A percentile compares a stretch with the other conserved stretches of the same genome.
Evolutionary conservation across 495 filamentous ascomycete genomes (phyloP).

Genomic region (Aspergillus baeticus): DNA sequence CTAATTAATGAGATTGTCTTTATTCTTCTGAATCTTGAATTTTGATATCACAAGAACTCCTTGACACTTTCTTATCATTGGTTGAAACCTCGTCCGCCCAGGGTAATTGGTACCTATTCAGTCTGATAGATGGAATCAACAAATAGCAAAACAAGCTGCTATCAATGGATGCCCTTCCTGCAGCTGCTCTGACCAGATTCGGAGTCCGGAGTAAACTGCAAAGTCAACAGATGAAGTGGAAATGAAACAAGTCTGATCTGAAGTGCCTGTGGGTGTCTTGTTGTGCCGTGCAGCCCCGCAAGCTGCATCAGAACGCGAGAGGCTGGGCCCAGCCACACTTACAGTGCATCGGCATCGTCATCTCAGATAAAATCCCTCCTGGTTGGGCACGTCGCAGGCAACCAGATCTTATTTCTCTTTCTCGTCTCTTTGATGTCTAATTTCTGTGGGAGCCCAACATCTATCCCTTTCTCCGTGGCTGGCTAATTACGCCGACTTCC

Average conservation of each 20-base stretch:
- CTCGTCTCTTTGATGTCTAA: background rate
- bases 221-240: background rate
- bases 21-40: no score
- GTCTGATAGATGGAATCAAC: background rate
- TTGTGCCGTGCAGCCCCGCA: constrained; percentile 16
- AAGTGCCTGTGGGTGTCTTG: constrained; percentile 14
- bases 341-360: constrained; percentile 17
- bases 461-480: background rate
- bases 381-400: constrained; percentile 9
- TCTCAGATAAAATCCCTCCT: constrained; percentile 14
- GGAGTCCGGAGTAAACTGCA: background rate
- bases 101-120: no score
- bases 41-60: no score
- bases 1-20: no score
- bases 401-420: background rate
- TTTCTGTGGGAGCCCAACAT: background rate
- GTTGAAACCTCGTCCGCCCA: no score
- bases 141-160: background rate
- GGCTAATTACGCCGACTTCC: background rate
- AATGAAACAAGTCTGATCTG: constrained; percentile 4
- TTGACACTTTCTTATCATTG: no score
- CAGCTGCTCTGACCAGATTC: no score
- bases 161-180: no score
- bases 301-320: constrained; percentile 5
- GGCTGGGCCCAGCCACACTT: constrained; percentile 26